A percentile compares a stretch with the other conserved stretches of the same genome.
phyloP scores from a whole-genome alignment of 805 yeast genomes.

The Yarrowia deformans region DNA sequence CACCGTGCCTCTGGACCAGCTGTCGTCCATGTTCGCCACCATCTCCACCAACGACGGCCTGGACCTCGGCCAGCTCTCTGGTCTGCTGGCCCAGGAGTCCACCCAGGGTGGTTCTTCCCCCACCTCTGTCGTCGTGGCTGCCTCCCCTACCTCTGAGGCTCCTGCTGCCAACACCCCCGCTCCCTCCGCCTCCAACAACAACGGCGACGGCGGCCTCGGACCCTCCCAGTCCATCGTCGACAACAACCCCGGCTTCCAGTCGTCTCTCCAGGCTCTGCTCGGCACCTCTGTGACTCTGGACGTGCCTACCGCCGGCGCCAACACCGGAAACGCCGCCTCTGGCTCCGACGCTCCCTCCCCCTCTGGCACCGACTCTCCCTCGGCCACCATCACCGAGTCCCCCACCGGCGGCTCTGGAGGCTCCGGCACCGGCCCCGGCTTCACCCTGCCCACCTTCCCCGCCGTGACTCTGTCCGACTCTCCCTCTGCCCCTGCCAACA shows the following conservation, averaged over 20 bases:
- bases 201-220: slow-evolving; percentile 16
- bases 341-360: neutral
- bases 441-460: slow-evolving; percentile 35
- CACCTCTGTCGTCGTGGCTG: slow-evolving; percentile 24
- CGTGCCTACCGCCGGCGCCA: slow-evolving; percentile 7
- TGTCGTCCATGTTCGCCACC: slow-evolving; percentile 36
- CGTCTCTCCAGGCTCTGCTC: slow-evolving; percentile 36
- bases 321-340: neutral
- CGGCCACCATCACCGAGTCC: slow-evolving; percentile 1
- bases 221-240: slow-evolving; percentile 20
- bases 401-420: slow-evolving; percentile 22
- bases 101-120: slow-evolving; percentile 16
- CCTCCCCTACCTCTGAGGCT: slow-evolving; percentile 25
- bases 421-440: slow-evolving; percentile 24
- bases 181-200: slow-evolving; percentile 6
- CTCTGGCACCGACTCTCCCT: neutral
- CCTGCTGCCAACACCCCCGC: slow-evolving; percentile 21
- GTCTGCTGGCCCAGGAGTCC: slow-evolving; percentile 18
- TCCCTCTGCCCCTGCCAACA: slow-evolving; percentile 10
- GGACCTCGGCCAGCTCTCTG: slow-evolving; percentile 27
- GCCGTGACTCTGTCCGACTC: slow-evolving; percentile 34
- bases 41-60: slow-evolving; percentile 35
- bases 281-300: slow-evolving; percentile 34
- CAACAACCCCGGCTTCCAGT: slow-evolving; percentile 33
- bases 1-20: slow-evolving; percentile 39